Evolutionary conservation across 2,329 filamentous ascomycete species (phyloP), one percentile per base, ranked within the genome.

Genomic region (Penicillium sp.): DNA sequence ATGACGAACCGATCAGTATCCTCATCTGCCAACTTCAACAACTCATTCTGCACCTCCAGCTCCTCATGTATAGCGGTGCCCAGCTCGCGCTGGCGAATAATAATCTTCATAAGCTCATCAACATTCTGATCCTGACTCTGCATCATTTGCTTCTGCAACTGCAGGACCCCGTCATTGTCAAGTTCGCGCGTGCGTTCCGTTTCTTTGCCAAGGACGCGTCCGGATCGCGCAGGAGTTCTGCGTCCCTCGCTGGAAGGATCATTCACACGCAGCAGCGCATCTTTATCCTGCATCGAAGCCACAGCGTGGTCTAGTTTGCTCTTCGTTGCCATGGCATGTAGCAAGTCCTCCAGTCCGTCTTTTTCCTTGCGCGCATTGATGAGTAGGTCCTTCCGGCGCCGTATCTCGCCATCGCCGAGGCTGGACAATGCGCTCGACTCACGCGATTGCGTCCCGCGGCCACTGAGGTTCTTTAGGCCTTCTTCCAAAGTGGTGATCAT

Each of bases 101-200:
- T 76, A 28, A 81, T 78, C 54, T 77, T 79, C 36, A 77, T 73
- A 53, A 85, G 57, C 52, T 79, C 76, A 35, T 80, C 70, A 3
- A 84, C 72, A 58, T 79, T 78, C 56, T 77, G 66, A 50, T 84
- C 81, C 58, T 85, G 81, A 40, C 81, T 77, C 37, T 73, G 61
- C 68, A 85, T 83, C 46, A 81, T 75, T 57, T 82, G 77, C 54
- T 76, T 72, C 65, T 84, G 81, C 50, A 84, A 60, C 63, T 83
- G 80, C 55, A 85, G 52, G 11, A 85, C 78, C 0, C 81, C 81
- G n/a, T 76, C 68, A 51, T 85, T 84, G 61, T 84, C 81, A 51
- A 84, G 60, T 56, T 83, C 79, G 10, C 81, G 68, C 8, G 81
- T 84, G 31, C 76, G 72, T 51, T 80, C 77, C 0, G 81, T 85